Evolutionary conservation across 441 rosid genomes (phyloP).

Genomic region (Populus hybrid): DNA sequence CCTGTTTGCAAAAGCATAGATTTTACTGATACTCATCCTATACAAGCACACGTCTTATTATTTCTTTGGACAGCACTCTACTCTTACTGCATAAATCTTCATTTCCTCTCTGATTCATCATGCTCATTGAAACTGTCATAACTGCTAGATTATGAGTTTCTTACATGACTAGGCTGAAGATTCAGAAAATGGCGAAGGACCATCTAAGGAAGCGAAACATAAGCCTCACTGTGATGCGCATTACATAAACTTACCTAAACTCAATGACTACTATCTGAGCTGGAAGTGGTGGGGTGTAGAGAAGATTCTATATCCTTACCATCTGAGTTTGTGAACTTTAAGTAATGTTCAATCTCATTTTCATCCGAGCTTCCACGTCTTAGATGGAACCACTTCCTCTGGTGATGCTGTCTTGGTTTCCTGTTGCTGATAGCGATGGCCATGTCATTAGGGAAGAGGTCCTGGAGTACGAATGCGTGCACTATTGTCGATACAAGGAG

Average conservation of each 20-base stretch:
- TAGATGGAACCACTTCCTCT: constrained; percentile 41
- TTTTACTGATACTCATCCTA: neutral
- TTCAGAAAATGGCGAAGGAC: constrained; percentile 21
- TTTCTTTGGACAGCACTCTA: neutral
- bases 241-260: neutral
- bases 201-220: neutral
- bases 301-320: constrained; percentile 49
- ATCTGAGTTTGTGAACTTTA: constrained; percentile 34
- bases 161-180: constrained; percentile 27
- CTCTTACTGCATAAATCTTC: constrained; percentile 7
- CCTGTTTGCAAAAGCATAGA: neutral
- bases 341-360: constrained; percentile 42
- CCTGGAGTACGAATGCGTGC: constrained; percentile 61
- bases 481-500: constrained; percentile 53
- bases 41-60: neutral
- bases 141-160: constrained; percentile 17
- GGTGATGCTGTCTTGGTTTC: constrained; percentile 36
- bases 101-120: constrained; percentile 14
- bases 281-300: constrained; percentile 3
- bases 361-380: constrained; percentile 36
- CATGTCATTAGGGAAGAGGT: constrained; percentile 88
- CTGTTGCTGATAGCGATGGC: constrained; percentile 76
- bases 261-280: neutral
- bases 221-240: neutral
- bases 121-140: constrained; percentile 28